Evolutionary conservation across 371 early-diverging fungal genomes (phyloP).

Genomic region (Syncephalis plumigaleata): DNA sequence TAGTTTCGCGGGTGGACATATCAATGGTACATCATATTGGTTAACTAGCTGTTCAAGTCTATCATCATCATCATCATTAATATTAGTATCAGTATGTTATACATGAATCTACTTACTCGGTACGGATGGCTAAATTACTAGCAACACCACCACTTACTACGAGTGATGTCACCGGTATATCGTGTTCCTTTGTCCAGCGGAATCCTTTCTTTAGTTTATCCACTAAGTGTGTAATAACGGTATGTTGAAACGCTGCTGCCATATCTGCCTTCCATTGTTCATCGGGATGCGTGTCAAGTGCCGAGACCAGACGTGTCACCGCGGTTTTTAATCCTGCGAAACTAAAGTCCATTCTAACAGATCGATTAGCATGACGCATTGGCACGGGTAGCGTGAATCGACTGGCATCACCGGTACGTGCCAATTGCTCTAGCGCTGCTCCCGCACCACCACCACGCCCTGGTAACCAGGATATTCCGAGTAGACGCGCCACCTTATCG

Average conservation of each 20-base stretch:
- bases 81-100: background rate
- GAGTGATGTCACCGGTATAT: slow-evolving; percentile 26
- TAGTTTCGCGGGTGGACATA: slow-evolving; percentile 54
- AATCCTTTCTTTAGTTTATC: slow-evolving; percentile 45
- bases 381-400: slow-evolving; percentile 36
- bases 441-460: slow-evolving; percentile 57
- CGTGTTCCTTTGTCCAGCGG: slow-evolving; percentile 17
- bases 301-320: slow-evolving; percentile 23
- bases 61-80: background rate
- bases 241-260: slow-evolving; percentile 56
- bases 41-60: slow-evolving; percentile 21
- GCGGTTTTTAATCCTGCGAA: slow-evolving; percentile 66
- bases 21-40: slow-evolving; percentile 25
- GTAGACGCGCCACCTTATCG: slow-evolving; percentile 54
- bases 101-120: slow-evolving; percentile 11
- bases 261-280: slow-evolving; percentile 23
- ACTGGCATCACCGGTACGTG: slow-evolving; percentile 11
- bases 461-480: slow-evolving; percentile 42
- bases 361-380: slow-evolving; percentile 32
- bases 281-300: slow-evolving; percentile 5
- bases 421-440: slow-evolving; percentile 51
- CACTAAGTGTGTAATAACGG: slow-evolving; percentile 43
- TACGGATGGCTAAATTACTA: slow-evolving; percentile 31
- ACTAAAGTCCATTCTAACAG: slow-evolving; percentile 37
- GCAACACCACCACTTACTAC: slow-evolving; percentile 78